Evolutionary conservation across 179 eudicot species (phyloP).

Genomic region (Camellia oleifera): DNA sequence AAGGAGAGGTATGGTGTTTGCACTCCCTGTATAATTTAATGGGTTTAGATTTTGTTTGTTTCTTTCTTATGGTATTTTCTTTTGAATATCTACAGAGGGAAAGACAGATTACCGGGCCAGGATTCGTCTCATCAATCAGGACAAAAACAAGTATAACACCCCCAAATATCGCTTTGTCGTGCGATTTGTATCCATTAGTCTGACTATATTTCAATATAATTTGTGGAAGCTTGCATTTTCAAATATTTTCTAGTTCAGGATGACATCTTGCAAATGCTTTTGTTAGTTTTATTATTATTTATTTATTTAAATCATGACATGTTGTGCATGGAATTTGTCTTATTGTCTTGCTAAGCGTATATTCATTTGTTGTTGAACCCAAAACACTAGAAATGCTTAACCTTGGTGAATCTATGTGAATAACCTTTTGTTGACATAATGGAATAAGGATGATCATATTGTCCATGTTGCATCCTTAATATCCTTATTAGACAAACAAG

Average conservation of each 20-base stretch:
- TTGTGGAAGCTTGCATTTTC: neutral
- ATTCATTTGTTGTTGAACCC: neutral
- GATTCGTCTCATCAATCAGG: conserved; percentile 63
- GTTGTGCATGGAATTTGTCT: neutral
- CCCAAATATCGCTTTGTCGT: conserved; percentile 74
- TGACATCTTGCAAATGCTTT: neutral
- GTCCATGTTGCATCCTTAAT: conserved; percentile 22
- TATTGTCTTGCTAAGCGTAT: neutral
- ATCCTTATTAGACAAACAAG: conserved; percentile 49
- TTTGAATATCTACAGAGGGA: conserved; percentile 40
- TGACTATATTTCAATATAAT: neutral
- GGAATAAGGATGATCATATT: neutral
- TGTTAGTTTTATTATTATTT: neutral
- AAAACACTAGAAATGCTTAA: neutral
- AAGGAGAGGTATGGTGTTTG: conserved; percentile 49
- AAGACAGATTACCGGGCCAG: conserved; percentile 82
- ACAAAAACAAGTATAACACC: conserved; percentile 80
- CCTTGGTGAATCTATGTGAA: neutral
- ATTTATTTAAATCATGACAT: neutral
- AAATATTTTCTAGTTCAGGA: neutral
- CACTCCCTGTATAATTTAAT: neutral
- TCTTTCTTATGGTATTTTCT: neutral
- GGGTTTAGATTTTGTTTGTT: neutral
- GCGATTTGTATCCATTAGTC: conserved; percentile 54
- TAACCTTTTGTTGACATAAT: neutral